Base-by-base conservation (phyloP, 805 yeast genomes). In the Cyberlindnera euphorbiiphila region DNA sequence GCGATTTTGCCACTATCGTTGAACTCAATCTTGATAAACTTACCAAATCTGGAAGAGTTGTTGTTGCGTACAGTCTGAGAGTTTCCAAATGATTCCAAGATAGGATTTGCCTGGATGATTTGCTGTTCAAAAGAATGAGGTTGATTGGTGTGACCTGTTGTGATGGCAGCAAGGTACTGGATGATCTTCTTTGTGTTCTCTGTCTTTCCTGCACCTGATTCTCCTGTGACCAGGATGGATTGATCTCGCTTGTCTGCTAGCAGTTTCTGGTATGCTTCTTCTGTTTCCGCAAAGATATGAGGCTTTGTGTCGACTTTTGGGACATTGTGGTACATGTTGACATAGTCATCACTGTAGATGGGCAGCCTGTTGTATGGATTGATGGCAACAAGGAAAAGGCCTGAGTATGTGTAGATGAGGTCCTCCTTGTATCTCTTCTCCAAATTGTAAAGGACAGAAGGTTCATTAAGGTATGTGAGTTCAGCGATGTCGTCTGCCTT, bases 151-250 rank as follows among this genome's bases (percentile, higher is more conserved):
- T 53, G 51, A 38, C 61, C 50, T 9, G 73, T 55, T 2, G 94
- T 77, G 19, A 86, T 80, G 7, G 86, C 78, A 1, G 96, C 86
- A 39, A 93, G 69, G 59, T 88, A 93, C 59, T 89, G 97, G 42
- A 93, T 82, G 38, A 93, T 88, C 56, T 85, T 88, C 60, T 93
- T 93, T 5, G 99, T 93, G 50, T 87, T 93, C 63, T 93, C 98
- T 0, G 99, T 93, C 58, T 93, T 93, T 36, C 99, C 99, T 0
- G 99, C 98, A 49, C 99, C 99, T 17, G 95, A 83, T 58, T 93
- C 99, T 47, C 99, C 99, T 0, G 98, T 93, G n/a, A 93, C 97
- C 34, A 93, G 68, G 38, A 93, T 87, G 10, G 94, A 81, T 64
- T 93, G 98, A 59, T 89, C 83, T 51, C 78, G 78, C 34, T 66